Base-by-base conservation (phyloP, 78 protist species). In the Dictyostelium intermedium region DNA sequence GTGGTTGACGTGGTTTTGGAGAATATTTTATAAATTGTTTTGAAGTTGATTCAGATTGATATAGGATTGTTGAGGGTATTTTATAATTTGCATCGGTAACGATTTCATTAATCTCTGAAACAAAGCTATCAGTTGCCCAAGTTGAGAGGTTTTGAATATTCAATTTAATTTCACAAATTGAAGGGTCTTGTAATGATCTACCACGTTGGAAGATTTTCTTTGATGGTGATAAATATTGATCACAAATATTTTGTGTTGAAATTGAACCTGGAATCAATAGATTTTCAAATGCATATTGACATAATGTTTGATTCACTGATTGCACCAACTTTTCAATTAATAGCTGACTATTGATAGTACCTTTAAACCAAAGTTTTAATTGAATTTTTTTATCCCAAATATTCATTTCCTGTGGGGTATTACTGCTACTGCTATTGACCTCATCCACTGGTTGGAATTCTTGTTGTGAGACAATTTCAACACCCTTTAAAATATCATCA, bases 71-170 rank as follows among this genome's bases (percentile, higher is more conserved):
- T 66, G 96, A 83, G 30, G 87, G 47, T 18, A 92, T 8, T 60
- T 78, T 83, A n/a, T 76, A 43, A 39, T 92, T 92, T 60, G 79
- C 72, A 27, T 92, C 96, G 18, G 69, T 30, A 2, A 92, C 39
- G 0, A 83, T 34, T 16, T 85, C 96, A 60, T 78, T 47, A 13
- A 92, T 14, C n/a, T 92, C 96, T 16, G 53, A 50, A 20, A 92
- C 72, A n/a, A 92, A 92, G 35, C 87, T 50, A 56, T 84, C 81
- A 47, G 92, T 92, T 7, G 91, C 39, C 84, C 86, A 92, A 10
- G 96, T 84, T 8, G 96, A 72, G 3, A 92, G 43, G 45, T 89
- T 69, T 61, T 50, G 76, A 66, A 35, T 66, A 20, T 69, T 41
- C 3, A 89, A 11, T 35, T 89, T 89, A 8, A 70, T 61, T 70